Evolutionary conservation across 2,329 filamentous ascomycete genomes (phyloP), one percentile per base, ranked within the genome.

Genomic region (Colletotrichum coccodes): DNA sequence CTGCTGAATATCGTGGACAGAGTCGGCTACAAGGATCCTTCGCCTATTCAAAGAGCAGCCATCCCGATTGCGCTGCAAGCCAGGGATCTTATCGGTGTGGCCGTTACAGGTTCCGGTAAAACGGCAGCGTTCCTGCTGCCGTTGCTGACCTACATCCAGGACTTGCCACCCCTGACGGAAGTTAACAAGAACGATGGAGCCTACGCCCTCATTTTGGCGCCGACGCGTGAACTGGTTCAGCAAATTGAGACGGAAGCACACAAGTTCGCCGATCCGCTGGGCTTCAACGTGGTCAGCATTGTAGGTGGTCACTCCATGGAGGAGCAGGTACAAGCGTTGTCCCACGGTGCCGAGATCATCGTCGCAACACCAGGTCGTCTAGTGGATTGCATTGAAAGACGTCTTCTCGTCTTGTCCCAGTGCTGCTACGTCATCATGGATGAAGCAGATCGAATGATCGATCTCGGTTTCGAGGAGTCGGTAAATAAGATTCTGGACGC

Each of bases 351-450:
- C 1, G 95, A 99, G 79, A 98, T 99, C 73, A 93, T 99, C 76
- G 97, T 99, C 73, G 96, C 96, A n/a, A 99, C 96, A 0, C 96
- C 96, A 0, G 96, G 96, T 82, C 95, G 96, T 87, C 88, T 99
- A 1, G 93, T 98, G 9, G 96, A 99, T 83, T 98, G 95, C 80
- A 96, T 99, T 74, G 96, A 99, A 80, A 89, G 96, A 21, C 91
- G 95, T 38, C 90, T 98, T 34, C 86, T 98, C 2, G 95, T 99
- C 1, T 88, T 98, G 54, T 91, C 91, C n/a, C 96, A 98, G 81
- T 98, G 96, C 80, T 97, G 95, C 83, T 98, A 98, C 82, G 89
- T 98, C 64, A 97, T 99, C 81, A 98, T 99, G 95, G 96, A 99
- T 79, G 96, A 99, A 87, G 96, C 96, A 42, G 96, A 99, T 82